Evolutionary conservation across 345 rosid genomes (phyloP), one percentile per base, ranked within the genome.

Genomic region (Acer yangbiense): DNA sequence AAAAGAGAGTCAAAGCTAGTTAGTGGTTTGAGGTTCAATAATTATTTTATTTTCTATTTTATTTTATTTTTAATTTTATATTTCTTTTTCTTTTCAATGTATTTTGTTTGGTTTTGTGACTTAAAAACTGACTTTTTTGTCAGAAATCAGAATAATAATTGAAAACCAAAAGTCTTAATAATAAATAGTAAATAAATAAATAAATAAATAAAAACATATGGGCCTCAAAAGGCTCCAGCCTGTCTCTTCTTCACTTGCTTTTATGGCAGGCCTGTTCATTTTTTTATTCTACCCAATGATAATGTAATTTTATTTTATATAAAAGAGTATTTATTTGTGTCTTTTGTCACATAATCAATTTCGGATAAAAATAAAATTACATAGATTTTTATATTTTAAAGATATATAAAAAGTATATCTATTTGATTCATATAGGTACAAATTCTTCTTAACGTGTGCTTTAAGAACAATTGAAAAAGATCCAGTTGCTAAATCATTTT

Each of bases 1-100:
- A 67, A 86, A 83, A 79, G 83, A 76, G 67, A 76, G 91, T 84
- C 95, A 88, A 88, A 89, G 85, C 68, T 79, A 8, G 64, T 79
- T 82, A 84, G 88, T 60, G 68, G 18, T 77, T 62, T 43, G 57
- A 16, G 66, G 32, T 54, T 80, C 57, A 68, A 73, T 69, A 29
- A 32, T 64, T 64, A 50, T 20, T 73, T 18, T 21, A 35, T 35
- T 35, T 11, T 41, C 1, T 21, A 29, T 58, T 48, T 23, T 68
- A n/a, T n/a, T 68, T 68, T 68, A 9, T n/a, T 21, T 58, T 48
- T 14, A 43, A 9, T n/a, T 68, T 68, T 68, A 9, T n/a, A 20
- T 48, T 11, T 41, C 4, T 18, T 13, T 41, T 2, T 17, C 10
- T 41, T 67, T 41, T 20, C 9, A 13, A 20, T 11, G 27, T 69